Percentiles rank a stretch among this genome's conserved stretches.
phyloP scores from a whole-genome alignment of 2,329 filamentous ascomycete species.

The Pseudocercospora musae region DNA sequence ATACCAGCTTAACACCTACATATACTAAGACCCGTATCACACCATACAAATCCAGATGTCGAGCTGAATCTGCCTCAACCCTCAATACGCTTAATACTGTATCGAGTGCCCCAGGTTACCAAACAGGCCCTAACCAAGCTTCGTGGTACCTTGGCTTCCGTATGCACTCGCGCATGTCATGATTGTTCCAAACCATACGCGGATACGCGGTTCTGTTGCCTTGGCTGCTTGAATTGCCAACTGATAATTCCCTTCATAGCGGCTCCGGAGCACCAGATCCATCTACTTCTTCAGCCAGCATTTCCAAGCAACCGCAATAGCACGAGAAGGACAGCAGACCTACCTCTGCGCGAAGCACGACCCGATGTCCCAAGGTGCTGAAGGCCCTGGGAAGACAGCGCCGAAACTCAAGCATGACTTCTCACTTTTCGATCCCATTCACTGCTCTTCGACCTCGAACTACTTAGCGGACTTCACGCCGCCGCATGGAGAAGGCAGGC shows the following conservation, averaged over 20 bases:
- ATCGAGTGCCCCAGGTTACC: too few relatives aligned
- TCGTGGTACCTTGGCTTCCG: background rate
- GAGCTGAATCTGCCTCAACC: too few relatives aligned
- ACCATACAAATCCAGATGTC: too few relatives aligned
- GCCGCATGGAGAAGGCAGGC: slow-evolving; percentile 43
- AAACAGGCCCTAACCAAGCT: background rate
- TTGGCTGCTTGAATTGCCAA: background rate
- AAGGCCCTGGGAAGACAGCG: slow-evolving; percentile 46
- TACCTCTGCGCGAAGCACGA: background rate
- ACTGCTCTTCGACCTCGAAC: slow-evolving; percentile 34
- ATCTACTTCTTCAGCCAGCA: background rate
- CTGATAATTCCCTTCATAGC: background rate
- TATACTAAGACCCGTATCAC: too few relatives aligned
- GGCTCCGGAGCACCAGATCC: background rate
- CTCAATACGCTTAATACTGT: too few relatives aligned
- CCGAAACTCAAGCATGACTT: slow-evolving; percentile 53
- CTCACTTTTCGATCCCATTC: slow-evolving; percentile 50
- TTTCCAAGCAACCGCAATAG: background rate
- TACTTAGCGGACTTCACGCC: slow-evolving; percentile 58
- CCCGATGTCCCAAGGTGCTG: slow-evolving; percentile 14
- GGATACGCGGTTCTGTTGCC: background rate
- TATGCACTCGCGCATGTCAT: background rate
- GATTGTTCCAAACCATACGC: background rate
- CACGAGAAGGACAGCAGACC: background rate
- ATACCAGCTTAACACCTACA: too few relatives aligned